A percentile compares a stretch with the other conserved stretches of the same genome.
Conservation (phyloP, 805 yeast genomes). For the Starmerella vitae region DNA sequence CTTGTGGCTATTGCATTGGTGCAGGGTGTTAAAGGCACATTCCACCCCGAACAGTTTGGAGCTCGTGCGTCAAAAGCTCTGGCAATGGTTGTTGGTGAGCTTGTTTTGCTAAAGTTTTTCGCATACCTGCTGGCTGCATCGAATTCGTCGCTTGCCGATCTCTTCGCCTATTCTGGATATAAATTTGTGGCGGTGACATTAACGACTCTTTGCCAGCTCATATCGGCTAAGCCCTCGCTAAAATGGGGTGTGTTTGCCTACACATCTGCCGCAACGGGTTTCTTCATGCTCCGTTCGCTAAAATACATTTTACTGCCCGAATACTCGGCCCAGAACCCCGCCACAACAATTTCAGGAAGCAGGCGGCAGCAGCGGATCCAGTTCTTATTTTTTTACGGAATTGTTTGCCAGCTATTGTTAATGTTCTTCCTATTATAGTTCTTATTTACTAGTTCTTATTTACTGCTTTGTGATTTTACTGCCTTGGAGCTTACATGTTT, state of each 20-base stretch:
- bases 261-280: constrained; percentile 43
- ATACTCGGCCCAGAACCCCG: constrained; percentile 35
- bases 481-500: too few species aligned
- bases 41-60: constrained; percentile 88
- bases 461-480: too few species aligned
- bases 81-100: constrained; percentile 68
- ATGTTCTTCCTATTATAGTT: constrained; percentile 60
- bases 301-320: constrained; percentile 56
- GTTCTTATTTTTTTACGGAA: constrained; percentile 72
- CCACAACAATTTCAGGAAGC: constrained; percentile 48
- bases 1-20: constrained; percentile 69
- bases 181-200: constrained; percentile 61
- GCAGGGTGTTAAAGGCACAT: constrained; percentile 75
- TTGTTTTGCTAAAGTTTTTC: constrained; percentile 62
- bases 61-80: constrained; percentile 73
- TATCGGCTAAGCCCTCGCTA: constrained; percentile 27
- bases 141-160: constrained; percentile 57
- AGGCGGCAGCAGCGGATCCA: constrained; percentile 66
- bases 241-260: constrained; percentile 41
- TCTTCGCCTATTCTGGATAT: constrained; percentile 83
- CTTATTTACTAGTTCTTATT: too few species aligned
- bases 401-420: constrained; percentile 59
- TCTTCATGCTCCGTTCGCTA: constrained; percentile 39
- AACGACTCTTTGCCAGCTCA: constrained; percentile 26
- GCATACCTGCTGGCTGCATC: constrained; percentile 64